phyloP scores from a whole-genome alignment of 1,284 basidiomycete genomes.

The Sanghuangporus weigelae region DNA sequence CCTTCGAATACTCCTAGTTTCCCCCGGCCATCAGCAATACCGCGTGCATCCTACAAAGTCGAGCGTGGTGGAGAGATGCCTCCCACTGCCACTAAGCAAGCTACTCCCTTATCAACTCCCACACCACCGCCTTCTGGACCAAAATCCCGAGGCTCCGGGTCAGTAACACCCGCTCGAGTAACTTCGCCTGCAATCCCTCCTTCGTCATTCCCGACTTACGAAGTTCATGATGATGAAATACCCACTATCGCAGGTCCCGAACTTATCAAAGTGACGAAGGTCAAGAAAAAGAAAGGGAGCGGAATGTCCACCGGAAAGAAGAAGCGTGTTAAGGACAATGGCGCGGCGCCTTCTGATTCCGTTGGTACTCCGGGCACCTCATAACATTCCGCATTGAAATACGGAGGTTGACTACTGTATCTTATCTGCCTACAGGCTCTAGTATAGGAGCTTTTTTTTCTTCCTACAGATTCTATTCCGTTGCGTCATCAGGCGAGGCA shows the following conservation, averaged over 20 bases:
- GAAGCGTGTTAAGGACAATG: conserved; percentile 42
- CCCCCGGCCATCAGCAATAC: conserved; percentile 13
- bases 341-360: neutral
- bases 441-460: neutral
- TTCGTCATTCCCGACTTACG: conserved; percentile 58
- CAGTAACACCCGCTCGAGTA: conserved; percentile 1
- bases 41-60: conserved; percentile 45
- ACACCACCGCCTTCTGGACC: conserved; percentile 20
- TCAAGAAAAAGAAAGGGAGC: conserved; percentile 72
- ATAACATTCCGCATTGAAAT: neutral
- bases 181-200: conserved; percentile 22
- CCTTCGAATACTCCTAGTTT: conserved; percentile 27
- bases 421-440: neutral
- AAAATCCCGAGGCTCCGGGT: conserved; percentile 22
- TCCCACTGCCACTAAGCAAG: conserved; percentile 37
- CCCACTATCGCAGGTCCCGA: conserved; percentile 50
- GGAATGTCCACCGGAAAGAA: conserved; percentile 49
- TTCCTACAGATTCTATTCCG: neutral
- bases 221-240: conserved; percentile 43
- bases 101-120: conserved; percentile 19
- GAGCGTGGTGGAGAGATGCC: conserved; percentile 87
- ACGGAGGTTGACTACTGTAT: neutral
- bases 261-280: conserved; percentile 67
- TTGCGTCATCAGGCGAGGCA: neutral
- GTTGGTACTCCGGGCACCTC: neutral